A percentile compares a stretch with the other conserved stretches of the same genome.
Evolutionary conservation across 2,329 filamentous ascomycete species (phyloP).

Genomic region (Phialocephala sp.): DNA sequence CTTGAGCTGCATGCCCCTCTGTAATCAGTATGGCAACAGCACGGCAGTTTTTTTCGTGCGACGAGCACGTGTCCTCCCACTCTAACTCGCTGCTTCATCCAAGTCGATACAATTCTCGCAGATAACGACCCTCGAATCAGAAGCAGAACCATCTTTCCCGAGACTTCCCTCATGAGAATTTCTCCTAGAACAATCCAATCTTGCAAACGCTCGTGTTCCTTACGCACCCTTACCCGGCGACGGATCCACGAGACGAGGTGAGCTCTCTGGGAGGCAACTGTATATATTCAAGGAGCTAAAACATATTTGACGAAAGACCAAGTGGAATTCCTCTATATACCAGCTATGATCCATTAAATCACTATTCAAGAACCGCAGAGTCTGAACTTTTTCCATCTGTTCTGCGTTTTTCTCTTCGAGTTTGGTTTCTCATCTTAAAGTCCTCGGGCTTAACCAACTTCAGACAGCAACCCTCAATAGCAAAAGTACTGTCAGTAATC

Average conservation of each 20-base stretch:
- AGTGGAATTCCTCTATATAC: no score
- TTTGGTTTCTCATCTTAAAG: no score
- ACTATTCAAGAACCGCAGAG: no score
- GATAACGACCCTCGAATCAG: neutral
- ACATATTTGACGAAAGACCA: no score
- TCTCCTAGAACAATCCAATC: neutral
- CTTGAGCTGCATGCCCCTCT: neutral
- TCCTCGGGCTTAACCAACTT: neutral
- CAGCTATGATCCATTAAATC: no score
- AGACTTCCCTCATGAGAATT: neutral
- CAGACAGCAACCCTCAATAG: neutral
- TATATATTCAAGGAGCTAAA: no score
- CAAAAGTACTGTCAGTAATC: neutral
- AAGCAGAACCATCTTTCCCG: neutral
- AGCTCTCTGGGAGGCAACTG: slow-evolving; percentile 12
- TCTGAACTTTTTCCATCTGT: no score
- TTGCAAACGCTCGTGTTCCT: neutral
- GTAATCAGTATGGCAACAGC: neutral
- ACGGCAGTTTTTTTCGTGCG: neutral
- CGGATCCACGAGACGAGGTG: slow-evolving; percentile 20
- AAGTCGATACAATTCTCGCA: neutral
- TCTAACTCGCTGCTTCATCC: neutral
- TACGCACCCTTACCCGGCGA: slow-evolving; percentile 4
- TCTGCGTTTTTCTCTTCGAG: no score
- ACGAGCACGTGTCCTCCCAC: neutral